phyloP scores from a whole-genome alignment of 371 early-diverging fungal species.

The Apophysomyces elegans region DNA sequence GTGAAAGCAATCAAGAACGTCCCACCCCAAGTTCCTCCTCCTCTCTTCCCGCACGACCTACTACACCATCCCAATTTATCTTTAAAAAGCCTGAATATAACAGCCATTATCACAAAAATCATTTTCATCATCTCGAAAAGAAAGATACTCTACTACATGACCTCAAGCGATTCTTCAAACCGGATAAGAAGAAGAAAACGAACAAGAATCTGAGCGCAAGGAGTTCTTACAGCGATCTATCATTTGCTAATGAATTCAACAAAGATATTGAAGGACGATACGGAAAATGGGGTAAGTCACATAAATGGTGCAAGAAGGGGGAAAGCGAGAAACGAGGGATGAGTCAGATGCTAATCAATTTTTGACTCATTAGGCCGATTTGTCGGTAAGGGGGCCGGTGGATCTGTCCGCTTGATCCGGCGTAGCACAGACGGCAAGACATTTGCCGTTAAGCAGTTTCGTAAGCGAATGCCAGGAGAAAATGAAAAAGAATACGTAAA shows the following conservation, averaged over 20 bases:
- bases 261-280: constrained; percentile 38
- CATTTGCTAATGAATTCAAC: constrained; percentile 46
- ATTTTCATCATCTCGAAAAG: constrained; percentile 48
- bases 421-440: constrained; percentile 57
- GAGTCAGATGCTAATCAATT: too few relatives aligned
- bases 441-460: constrained; percentile 83
- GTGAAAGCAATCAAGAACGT: constrained; percentile 4
- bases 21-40: constrained; percentile 6
- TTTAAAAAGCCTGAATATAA: constrained; percentile 54
- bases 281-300: constrained; percentile 51
- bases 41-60: constrained; percentile 10
- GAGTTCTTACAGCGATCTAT: constrained; percentile 26
- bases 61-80: constrained; percentile 53
- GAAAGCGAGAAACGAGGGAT: background rate
- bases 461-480: constrained; percentile 63
- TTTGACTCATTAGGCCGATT: constrained; percentile 30
- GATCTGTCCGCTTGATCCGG: constrained; percentile 70
- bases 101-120: constrained; percentile 46
- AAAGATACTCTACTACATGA: constrained; percentile 59
- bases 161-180: constrained; percentile 54
- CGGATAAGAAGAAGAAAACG: constrained; percentile 30
- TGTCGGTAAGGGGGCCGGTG: constrained; percentile 78
- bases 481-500: constrained; percentile 76
- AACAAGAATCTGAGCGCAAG: background rate
- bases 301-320: background rate